Conservation (phyloP, 2,329 filamentous ascomycete species). For the Mycosphaerella sp. region DNA sequence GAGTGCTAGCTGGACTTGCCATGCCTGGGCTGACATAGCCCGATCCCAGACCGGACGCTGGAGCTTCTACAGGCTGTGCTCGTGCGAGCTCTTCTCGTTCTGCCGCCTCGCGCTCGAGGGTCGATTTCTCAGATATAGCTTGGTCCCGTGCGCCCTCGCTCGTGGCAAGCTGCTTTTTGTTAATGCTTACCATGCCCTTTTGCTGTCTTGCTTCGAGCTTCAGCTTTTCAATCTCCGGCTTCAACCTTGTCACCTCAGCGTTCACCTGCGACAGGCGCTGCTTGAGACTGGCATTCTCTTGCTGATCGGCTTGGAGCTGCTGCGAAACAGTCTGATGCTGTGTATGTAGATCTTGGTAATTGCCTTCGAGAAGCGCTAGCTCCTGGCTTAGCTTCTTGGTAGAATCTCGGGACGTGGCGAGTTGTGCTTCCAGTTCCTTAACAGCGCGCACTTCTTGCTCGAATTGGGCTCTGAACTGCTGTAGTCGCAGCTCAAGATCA, state of each 20-base stretch:
- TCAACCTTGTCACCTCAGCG: constrained; percentile 72
- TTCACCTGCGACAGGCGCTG: constrained; percentile 82
- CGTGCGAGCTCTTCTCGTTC: constrained; percentile 21
- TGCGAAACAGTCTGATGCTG: constrained; percentile 72
- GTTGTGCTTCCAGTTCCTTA: constrained; percentile 74
- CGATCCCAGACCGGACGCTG: constrained; percentile 11
- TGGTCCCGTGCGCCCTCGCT: constrained; percentile 85
- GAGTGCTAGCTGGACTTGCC: constrained; percentile 22
- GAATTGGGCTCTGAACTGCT: constrained; percentile 79
- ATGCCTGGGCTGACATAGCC: constrained; percentile 10
- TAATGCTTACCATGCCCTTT: constrained; percentile 93
- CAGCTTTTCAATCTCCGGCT: constrained; percentile 87
- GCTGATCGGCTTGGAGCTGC: constrained; percentile 76
- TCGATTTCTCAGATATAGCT: constrained; percentile 71
- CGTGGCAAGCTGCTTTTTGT: constrained; percentile 93
- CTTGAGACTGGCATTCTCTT: constrained; percentile 78
- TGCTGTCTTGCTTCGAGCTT: constrained; percentile 89
- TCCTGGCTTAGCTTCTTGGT: constrained; percentile 80
- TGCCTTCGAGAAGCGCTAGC: constrained; percentile 73
- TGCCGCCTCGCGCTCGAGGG: constrained; percentile 52
- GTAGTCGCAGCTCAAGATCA: constrained; percentile 82
- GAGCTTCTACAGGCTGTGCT: constrained; percentile 16
- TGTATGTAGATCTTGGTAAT: constrained; percentile 69
- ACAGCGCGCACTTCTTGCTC: constrained; percentile 90
- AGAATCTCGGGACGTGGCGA: constrained; percentile 68